Evolutionary conservation across 257 asterid species (phyloP).

Genomic region (Gentiana straminea): DNA sequence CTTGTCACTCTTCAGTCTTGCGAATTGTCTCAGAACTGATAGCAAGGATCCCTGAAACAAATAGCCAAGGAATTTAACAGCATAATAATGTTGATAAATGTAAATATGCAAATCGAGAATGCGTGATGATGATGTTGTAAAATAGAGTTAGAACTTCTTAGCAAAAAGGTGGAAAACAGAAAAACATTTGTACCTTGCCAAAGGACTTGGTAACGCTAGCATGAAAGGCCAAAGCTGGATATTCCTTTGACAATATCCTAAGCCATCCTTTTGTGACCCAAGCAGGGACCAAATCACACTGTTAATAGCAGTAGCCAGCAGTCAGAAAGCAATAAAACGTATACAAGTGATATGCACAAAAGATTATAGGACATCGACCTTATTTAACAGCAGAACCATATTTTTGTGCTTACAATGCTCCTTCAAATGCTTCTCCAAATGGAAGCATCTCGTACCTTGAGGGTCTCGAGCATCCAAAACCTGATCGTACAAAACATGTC

Average conservation of each 20-base stretch:
- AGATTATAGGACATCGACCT: constrained; percentile 31
- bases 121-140: background rate
- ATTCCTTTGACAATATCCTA: constrained; percentile 71
- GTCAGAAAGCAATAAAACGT: background rate
- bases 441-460: constrained; percentile 92
- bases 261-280: constrained; percentile 99
- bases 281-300: constrained; percentile 95
- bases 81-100: no score
- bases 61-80: background rate
- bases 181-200: constrained; percentile 58
- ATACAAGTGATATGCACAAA: no score
- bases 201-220: constrained; percentile 92
- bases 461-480: constrained; percentile 98
- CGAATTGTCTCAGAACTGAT: constrained; percentile 78
- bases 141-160: no score
- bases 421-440: constrained; percentile 88
- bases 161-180: background rate
- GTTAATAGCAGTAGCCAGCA: background rate
- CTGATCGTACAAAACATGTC: constrained; percentile 24
- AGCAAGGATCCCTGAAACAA: constrained; percentile 69
- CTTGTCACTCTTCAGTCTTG: constrained; percentile 86
- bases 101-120: background rate
- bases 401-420: constrained; percentile 91
- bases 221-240: constrained; percentile 89
- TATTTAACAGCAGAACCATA: constrained; percentile 76